Evolutionary conservation across 139 green algal genomes (phyloP).

Genomic region (Eudorina sp.): DNA sequence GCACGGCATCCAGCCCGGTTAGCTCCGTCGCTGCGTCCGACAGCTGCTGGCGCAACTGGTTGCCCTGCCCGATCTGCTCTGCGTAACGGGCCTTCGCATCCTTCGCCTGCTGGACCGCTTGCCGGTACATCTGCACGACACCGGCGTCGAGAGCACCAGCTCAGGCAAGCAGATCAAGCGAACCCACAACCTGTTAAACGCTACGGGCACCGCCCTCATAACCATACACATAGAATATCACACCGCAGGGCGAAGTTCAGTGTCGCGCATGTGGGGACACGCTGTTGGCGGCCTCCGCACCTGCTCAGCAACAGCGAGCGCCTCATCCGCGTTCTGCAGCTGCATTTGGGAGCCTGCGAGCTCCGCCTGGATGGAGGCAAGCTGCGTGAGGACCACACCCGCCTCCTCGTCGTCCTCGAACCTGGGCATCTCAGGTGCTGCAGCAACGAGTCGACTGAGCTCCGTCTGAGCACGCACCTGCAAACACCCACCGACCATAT

Average conservation of each 20-base stretch:
- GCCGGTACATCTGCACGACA: not conserved
- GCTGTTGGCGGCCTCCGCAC: no score
- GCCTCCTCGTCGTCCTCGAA: constrained; percentile 18
- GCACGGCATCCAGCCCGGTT: not conserved
- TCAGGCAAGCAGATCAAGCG: no score
- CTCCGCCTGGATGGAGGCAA: not conserved
- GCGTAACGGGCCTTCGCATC: not conserved
- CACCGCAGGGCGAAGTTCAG: no score
- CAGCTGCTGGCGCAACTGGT: not conserved
- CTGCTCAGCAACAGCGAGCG: not conserved
- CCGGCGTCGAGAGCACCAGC: no score
- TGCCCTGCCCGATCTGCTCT: not conserved
- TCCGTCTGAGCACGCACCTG: constrained; percentile 2
- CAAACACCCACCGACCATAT: no score
- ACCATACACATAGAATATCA: no score
- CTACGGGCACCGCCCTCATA: no score
- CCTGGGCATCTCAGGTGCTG: not conserved
- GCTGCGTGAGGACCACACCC: not conserved
- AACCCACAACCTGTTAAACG: no score
- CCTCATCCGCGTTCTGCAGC: not conserved
- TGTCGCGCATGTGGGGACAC: no score
- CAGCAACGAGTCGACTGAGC: not conserved
- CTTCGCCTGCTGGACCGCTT: not conserved
- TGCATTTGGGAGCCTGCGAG: not conserved
- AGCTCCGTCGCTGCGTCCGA: not conserved